phyloP scores from a whole-genome alignment of 2,329 filamentous ascomycete genomes.

The Dactylellina drechsleri region DNA sequence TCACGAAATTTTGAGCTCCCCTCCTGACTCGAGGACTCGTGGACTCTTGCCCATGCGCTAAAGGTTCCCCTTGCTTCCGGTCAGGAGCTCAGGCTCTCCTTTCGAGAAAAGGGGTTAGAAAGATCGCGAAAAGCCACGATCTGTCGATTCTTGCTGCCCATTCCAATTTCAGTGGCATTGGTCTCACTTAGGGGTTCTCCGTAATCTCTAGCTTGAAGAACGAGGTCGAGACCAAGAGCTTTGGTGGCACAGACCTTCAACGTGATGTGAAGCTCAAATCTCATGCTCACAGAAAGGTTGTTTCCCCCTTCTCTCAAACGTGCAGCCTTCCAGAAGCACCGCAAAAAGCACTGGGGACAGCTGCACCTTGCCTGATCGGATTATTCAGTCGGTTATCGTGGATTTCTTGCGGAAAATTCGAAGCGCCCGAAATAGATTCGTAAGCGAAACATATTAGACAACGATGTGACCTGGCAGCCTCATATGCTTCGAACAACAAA shows the following conservation, averaged over 20 bases:
- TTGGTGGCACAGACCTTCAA: constrained; percentile 42
- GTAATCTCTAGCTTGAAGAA: constrained; percentile 26
- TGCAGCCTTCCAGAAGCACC: constrained; percentile 55
- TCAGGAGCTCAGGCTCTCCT: constrained; percentile 29
- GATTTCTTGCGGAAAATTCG: constrained; percentile 54
- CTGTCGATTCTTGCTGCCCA: constrained; percentile 20
- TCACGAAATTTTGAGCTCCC: constrained; percentile 3
- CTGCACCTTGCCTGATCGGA: constrained; percentile 54
- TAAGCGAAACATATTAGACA: constrained; percentile 40
- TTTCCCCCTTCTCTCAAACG: constrained; percentile 18
- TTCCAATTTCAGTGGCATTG: too few relatives aligned
- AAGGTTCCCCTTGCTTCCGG: constrained; percentile 21
- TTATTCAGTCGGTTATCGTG: constrained; percentile 55
- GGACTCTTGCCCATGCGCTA: neutral
- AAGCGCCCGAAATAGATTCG: constrained; percentile 51
- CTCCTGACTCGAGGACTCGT: constrained; percentile 1
- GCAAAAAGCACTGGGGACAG: constrained; percentile 43
- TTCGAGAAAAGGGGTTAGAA: constrained; percentile 30
- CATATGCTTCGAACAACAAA: constrained; percentile 14
- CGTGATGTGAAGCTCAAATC: constrained; percentile 25
- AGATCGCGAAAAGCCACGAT: constrained; percentile 6
- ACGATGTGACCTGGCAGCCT: constrained; percentile 37
- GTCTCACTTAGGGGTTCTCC: neutral
- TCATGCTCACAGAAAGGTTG: neutral
- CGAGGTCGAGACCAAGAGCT: constrained; percentile 17